Conservation (phyloP, 148 eudicot genomes). For the Chenopodium berlandieri region DNA sequence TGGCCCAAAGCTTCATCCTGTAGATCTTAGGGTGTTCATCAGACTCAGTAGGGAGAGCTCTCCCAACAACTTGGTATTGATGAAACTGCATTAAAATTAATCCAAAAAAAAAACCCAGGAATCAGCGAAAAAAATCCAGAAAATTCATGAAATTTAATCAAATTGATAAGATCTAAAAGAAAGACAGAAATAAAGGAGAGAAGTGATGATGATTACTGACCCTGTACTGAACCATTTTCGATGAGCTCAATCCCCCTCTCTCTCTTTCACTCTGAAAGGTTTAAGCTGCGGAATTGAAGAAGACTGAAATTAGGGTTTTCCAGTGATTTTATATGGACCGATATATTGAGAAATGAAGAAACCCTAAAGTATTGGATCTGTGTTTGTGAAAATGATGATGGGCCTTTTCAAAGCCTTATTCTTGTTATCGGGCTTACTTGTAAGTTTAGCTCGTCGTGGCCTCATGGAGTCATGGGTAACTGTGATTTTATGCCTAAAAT, state of each 20-base stretch:
- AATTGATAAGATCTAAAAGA: no score
- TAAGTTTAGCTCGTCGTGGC: no score
- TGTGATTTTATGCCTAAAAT: no score
- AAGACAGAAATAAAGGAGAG: no score
- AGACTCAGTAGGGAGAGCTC: conserved; percentile 68
- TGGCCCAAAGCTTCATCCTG: conserved; percentile 95
- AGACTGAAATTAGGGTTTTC: conserved; percentile 11
- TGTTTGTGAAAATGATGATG: no score
- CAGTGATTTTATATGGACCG: no score
- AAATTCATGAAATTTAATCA: no score
- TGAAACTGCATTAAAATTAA: conserved; percentile 45
- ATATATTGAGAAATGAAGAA: neutral
- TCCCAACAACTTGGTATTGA: conserved; percentile 81
- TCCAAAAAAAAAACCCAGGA: no score
- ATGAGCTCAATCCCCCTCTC: neutral
- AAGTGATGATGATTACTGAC: no score
- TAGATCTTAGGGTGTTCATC: conserved; percentile 80
- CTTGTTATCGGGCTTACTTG: no score
- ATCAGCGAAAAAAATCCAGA: neutral
- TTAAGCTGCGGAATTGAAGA: neutral
- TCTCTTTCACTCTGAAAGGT: neutral
- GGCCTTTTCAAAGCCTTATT: no score
- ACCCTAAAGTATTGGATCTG: neutral
- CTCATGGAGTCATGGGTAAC: no score
- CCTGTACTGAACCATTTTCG: neutral